Percentiles rank a stretch among this genome's conserved stretches.
phyloP scores from a whole-genome alignment of 2,329 filamentous ascomycete species.

The Alternaria rosae region DNA sequence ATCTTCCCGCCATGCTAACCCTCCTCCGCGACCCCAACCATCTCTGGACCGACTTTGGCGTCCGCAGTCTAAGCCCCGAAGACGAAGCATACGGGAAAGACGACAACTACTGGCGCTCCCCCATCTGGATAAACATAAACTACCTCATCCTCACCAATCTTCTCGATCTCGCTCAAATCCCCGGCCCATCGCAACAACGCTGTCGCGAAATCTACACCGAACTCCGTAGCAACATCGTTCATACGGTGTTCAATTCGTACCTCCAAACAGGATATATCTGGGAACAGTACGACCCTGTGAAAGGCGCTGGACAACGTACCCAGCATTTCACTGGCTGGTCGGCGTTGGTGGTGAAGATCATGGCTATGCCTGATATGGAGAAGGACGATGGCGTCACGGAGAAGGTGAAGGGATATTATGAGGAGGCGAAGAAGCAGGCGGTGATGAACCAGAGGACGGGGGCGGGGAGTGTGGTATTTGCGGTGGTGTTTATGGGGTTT shows the following conservation, averaged over 20 bases:
- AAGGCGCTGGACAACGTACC: constrained; percentile 89
- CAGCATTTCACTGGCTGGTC: constrained; percentile 99
- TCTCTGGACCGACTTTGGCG: constrained; percentile 83
- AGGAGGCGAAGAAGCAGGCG: constrained; percentile 32
- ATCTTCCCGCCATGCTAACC: constrained; percentile 75
- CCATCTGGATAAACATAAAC: constrained; percentile 96
- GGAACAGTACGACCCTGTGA: constrained; percentile 98
- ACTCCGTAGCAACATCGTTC: constrained; percentile 81
- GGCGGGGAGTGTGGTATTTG: constrained; percentile 22
- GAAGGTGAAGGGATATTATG: constrained; percentile 27
- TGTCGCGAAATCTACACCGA: constrained; percentile 76
- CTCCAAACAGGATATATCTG: constrained; percentile 91
- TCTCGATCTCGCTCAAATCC: constrained; percentile 44
- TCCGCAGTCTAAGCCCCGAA: constrained; percentile 83
- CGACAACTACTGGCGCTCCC: constrained; percentile 96
- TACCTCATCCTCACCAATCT: constrained; percentile 84
- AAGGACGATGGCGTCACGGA: constrained; percentile 24
- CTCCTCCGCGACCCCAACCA: constrained; percentile 80
- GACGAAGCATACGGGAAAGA: constrained; percentile 81
- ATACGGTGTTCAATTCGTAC: constrained; percentile 87
- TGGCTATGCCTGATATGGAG: constrained; percentile 81
- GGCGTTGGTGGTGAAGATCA: constrained; percentile 95
- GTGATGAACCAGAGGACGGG: constrained; percentile 23
- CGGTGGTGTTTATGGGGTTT: constrained; percentile 25
- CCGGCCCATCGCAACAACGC: constrained; percentile 70